Evolutionary conservation across 768 basidiomycete species (phyloP).

Genomic region (Peribolospora baueri): DNA sequence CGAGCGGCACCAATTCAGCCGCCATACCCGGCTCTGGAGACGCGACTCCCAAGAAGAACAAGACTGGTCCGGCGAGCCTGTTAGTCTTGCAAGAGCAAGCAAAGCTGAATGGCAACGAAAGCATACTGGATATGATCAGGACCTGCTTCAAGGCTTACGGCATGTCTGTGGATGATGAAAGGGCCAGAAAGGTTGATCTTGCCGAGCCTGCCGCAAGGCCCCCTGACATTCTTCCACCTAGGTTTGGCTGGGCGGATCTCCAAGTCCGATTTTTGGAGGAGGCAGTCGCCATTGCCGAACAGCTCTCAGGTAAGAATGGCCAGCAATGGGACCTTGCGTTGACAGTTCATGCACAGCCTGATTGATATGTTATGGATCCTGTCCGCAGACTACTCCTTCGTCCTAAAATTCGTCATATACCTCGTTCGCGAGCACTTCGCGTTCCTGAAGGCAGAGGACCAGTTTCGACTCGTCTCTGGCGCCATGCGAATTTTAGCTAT

Average conservation of each 20-base stretch:
- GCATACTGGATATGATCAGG: too few relatives aligned
- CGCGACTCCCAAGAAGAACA: too few relatives aligned
- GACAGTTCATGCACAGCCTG: background rate
- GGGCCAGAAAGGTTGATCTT: background rate
- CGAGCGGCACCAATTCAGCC: too few relatives aligned
- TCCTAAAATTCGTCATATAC: conserved; percentile 73
- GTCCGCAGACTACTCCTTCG: conserved; percentile 46
- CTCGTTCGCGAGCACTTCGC: conserved; percentile 48
- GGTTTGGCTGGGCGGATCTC: conserved; percentile 78
- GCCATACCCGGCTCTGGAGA: too few relatives aligned
- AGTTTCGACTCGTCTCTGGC: conserved; percentile 42
- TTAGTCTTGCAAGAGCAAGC: too few relatives aligned
- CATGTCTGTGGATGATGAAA: too few relatives aligned
- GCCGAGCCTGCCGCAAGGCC: conserved; percentile 5
- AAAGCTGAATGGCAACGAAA: too few relatives aligned
- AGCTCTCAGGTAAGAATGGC: conserved; percentile 46
- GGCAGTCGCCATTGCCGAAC: conserved; percentile 70
- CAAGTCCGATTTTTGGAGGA: conserved; percentile 85
- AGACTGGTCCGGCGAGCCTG: too few relatives aligned
- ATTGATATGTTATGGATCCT: background rate
- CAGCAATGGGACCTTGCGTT: background rate
- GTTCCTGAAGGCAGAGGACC: conserved; percentile 48
- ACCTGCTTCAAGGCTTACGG: too few relatives aligned
- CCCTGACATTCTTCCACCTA: background rate
- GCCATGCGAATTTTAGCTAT: background rate